A percentile compares a stretch with the other conserved stretches of the same genome.
These are phyloP conservation scores for Cyclostephanos tholiformis DNA, from an alignment of 108 stramenopile genomes.

Conservation along the genomic window DNA sequence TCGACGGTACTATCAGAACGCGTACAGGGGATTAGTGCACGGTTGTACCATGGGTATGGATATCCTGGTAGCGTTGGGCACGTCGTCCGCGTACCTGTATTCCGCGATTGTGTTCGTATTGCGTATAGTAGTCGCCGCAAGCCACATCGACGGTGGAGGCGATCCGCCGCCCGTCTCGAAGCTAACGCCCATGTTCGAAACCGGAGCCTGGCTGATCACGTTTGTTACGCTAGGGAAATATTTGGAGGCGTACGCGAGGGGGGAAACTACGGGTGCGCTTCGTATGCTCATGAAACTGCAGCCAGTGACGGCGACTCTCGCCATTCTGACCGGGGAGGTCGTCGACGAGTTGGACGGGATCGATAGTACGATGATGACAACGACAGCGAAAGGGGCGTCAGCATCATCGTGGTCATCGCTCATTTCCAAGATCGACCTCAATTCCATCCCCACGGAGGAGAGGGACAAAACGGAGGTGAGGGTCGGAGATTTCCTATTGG, in stretches of 20 bases:
- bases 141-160: constrained; percentile 3
- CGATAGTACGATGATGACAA: no score
- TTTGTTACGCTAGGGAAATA: constrained; percentile 96
- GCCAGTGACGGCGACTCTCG: constrained; percentile 59
- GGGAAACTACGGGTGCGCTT: constrained; percentile 87
- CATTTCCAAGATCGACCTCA: constrained; percentile 35
- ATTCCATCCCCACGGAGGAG: constrained; percentile 57
- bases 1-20: constrained; percentile 75
- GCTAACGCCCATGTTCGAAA: constrained; percentile 84
- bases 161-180: constrained; percentile 30
- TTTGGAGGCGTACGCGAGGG: constrained; percentile 88
- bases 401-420: neutral
- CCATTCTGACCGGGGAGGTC: constrained; percentile 27
- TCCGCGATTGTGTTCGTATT: constrained; percentile 54
- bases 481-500: constrained; percentile 69
- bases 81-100: constrained; percentile 90
- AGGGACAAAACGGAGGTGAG: constrained; percentile 51
- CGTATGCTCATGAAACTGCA: constrained; percentile 86
- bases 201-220: constrained; percentile 93
- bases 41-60: constrained; percentile 92
- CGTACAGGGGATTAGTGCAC: constrained; percentile 72
- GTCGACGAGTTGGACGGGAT: constrained; percentile 23
- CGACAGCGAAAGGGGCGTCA: no score
- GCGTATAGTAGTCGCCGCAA: constrained; percentile 26
- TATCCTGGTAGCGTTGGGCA: constrained; percentile 92